Evolutionary conservation across 768 basidiomycete genomes (phyloP), one percentile per base, ranked within the genome.

Genomic region (Hydnum rufescens): DNA sequence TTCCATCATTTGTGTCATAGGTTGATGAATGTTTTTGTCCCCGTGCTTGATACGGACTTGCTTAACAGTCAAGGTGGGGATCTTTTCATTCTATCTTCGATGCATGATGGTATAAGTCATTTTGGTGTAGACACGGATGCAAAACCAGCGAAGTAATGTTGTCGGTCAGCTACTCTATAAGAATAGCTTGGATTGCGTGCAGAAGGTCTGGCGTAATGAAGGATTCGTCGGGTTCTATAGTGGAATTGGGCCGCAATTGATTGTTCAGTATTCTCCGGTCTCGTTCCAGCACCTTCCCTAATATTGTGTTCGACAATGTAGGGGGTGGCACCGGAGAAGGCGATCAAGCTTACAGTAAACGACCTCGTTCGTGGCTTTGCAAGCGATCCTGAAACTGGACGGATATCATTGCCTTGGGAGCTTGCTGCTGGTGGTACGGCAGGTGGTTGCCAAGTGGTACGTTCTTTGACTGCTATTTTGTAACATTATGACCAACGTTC

Each of bases 131-230:
- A 64, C 63, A 3, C 87, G 89, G 34, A 89, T 99, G 74, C 95
- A 99, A 70, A 99, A 99, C 63, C 95, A 99, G 64, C 79, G 95
- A 13, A 88, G 81, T 57, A 89, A 84, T 4, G 86, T 99, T 22
- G 95, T 99, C 29, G 95, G 95, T 32, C 93, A 99, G 67, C 69
- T 97, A 61, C 66, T 97, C 43, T 99, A 99, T 71, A 85, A 90
- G 71, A 97, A 95, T 70, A 92, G 88, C 59, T 61, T 84, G 32
- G 95, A 99, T 62, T 99, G 95, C 63, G 82, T 90, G 29, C 72
- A 72, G 60, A 97, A 93, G 64, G 92, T 99, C 25, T 79, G 96
- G 64, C 75, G 78, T 52, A 95, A 95, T 61, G 95, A 99, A 67
- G 95, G 95, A 18, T 74, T 88, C 60, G 31, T 76, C 0, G 95